These are phyloP conservation scores for Podospora conica DNA, from an alignment of 495 filamentous ascomycete species.

Conservation along the genomic window DNA sequence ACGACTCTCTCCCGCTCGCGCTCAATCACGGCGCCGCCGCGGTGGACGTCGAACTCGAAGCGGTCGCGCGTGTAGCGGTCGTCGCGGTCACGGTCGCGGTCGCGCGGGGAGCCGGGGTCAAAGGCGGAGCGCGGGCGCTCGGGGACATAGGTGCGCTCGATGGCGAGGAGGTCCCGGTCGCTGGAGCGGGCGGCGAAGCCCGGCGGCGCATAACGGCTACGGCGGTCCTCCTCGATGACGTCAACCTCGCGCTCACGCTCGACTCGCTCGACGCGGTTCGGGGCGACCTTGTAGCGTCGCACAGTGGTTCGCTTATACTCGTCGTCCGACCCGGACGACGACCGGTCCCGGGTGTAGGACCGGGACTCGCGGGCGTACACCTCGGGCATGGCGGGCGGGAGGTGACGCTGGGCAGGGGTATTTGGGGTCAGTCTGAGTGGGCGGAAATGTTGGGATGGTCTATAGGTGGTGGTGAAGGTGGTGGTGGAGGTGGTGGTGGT, in stretches of 20 bases:
- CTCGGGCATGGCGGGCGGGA: conserved; percentile 35
- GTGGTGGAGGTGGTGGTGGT: not conserved
- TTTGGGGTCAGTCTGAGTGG: not conserved
- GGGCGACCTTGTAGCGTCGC: conserved; percentile 49
- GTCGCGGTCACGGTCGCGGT: conserved; percentile 43
- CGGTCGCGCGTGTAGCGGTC: conserved; percentile 26
- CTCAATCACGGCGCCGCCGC: conserved; percentile 30
- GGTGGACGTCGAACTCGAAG: conserved; percentile 24
- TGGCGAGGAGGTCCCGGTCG: conserved; percentile 37
- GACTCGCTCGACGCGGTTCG: conserved; percentile 34
- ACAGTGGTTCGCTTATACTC: conserved; percentile 47
- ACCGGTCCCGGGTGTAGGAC: conserved; percentile 39
- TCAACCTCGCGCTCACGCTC: conserved; percentile 40
- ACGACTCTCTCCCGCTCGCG: conserved; percentile 30
- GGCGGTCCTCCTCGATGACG: conserved; percentile 46
- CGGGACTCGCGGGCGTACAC: conserved; percentile 41
- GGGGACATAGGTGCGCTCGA: conserved; percentile 41
- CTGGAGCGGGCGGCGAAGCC: conserved; percentile 26
- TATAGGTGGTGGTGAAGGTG: not conserved
- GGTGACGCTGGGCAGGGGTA: not conserved
- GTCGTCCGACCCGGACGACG: conserved; percentile 42
- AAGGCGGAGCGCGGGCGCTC: conserved; percentile 42
- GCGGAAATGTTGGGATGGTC: not conserved
- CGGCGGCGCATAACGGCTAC: conserved; percentile 35
- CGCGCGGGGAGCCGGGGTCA: conserved; percentile 30